Percentiles rank a stretch among this genome's conserved stretches.
phyloP scores from a whole-genome alignment of 129 eudicot species.

The Glebionis coronaria region DNA sequence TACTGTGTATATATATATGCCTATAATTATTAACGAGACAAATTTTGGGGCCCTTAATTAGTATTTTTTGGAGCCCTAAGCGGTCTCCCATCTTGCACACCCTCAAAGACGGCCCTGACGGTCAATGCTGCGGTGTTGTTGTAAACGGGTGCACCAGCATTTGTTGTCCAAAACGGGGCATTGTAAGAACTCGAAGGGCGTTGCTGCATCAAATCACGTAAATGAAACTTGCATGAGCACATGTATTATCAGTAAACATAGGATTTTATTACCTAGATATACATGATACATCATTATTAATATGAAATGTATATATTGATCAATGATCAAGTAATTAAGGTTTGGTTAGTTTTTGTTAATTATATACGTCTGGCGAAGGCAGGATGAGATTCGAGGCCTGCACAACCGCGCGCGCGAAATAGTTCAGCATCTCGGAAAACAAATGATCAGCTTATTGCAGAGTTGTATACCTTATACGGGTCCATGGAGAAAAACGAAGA shows the following conservation, averaged over 20 bases:
- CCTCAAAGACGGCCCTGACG: constrained; percentile 72
- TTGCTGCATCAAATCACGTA: constrained; percentile 32
- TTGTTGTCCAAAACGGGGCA: constrained; percentile 52
- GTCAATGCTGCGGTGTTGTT: constrained; percentile 57
- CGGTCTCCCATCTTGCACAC: too few species aligned
- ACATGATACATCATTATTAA: too few species aligned
- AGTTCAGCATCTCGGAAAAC: background rate
- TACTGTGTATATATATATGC: too few species aligned
- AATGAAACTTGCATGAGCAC: background rate
- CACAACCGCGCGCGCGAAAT: constrained; percentile 8
- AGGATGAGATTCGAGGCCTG: constrained; percentile 21
- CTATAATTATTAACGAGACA: too few species aligned
- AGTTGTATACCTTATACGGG: constrained; percentile 31
- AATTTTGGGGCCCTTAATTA: too few species aligned
- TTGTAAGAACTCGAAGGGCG: constrained; percentile 65
- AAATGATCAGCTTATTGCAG: too few species aligned
- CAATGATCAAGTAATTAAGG: too few species aligned
- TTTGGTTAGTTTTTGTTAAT: background rate
- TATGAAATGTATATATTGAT: too few species aligned
- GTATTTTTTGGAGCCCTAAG: too few species aligned
- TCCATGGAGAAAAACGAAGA: constrained; percentile 17
- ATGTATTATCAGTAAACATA: too few species aligned
- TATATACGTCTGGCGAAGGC: constrained; percentile 16
- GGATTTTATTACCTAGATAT: too few species aligned
- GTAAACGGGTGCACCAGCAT: constrained; percentile 67